Evolutionary conservation across 176 grass and related monocot species (phyloP).

Genomic region (Cenchrus purpureus): DNA sequence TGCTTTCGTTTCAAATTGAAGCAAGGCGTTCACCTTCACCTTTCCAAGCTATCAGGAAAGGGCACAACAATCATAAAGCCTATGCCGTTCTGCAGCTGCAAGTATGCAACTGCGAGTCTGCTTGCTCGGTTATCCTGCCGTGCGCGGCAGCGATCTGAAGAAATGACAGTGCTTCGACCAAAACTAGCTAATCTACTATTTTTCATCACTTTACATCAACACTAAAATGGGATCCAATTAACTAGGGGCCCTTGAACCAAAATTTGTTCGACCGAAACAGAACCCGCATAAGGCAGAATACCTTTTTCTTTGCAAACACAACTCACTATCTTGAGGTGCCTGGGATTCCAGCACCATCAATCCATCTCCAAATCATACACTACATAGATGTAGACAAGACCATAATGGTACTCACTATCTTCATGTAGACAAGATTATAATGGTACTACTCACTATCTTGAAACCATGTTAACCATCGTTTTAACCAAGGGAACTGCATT

Average conservation of each 20-base stretch:
- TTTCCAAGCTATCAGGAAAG: not conserved
- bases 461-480: too few species aligned
- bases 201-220: too few species aligned
- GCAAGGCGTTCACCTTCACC: not conserved
- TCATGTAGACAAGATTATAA: not conserved
- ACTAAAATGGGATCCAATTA: not conserved
- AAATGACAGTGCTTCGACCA: not conserved
- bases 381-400: not conserved
- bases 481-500: not conserved
- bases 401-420: not conserved
- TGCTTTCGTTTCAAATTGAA: slow-evolving; percentile 3
- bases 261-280: not conserved
- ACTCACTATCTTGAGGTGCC: not conserved
- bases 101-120: not conserved
- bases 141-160: not conserved
- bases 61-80: not conserved
- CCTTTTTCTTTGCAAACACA: too few species aligned
- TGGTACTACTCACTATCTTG: not conserved
- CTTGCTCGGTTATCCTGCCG: not conserved
- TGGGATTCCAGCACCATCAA: not conserved
- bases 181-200: too few species aligned
- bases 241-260: not conserved
- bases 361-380: not conserved
- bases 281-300: too few species aligned
- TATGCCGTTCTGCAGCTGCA: not conserved